phyloP scores from a whole-genome alignment of 257 asterid species.

The Nicotiana tabacum region DNA sequence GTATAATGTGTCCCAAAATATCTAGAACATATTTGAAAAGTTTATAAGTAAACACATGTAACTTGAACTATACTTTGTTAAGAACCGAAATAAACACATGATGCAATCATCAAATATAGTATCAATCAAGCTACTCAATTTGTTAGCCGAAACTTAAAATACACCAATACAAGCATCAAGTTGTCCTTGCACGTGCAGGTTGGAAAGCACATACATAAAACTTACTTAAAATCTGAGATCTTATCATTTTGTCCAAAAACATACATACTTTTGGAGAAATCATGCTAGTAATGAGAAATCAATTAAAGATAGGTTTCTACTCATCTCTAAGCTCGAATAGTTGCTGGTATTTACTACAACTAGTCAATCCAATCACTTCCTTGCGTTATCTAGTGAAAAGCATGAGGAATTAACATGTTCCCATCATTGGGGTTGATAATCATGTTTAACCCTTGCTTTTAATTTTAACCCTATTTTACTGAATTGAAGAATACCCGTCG shows the following conservation, averaged over 20 bases:
- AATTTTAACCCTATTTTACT: background rate
- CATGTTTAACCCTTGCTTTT: background rate
- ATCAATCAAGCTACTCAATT: too few species aligned
- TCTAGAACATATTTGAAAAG: too few species aligned
- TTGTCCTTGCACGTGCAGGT: too few species aligned
- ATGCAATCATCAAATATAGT: too few species aligned
- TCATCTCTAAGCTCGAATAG: background rate
- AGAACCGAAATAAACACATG: too few species aligned
- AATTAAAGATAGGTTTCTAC: background rate
- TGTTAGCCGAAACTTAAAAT: too few species aligned
- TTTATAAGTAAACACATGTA: too few species aligned
- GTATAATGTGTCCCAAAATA: too few species aligned
- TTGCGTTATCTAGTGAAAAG: background rate
- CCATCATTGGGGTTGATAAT: background rate
- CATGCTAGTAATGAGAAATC: background rate
- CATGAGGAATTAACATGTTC: background rate
- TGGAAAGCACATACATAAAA: background rate
- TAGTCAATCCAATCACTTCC: background rate
- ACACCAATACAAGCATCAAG: too few species aligned
- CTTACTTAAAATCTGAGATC: background rate
- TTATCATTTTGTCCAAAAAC: background rate
- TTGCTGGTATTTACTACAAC: background rate
- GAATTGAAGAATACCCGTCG: background rate
- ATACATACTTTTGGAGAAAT: background rate
- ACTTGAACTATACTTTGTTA: too few species aligned